Base-by-base conservation (phyloP, 2,329 filamentous ascomycete species). In the Thielaviopsis euricoi region DNA sequence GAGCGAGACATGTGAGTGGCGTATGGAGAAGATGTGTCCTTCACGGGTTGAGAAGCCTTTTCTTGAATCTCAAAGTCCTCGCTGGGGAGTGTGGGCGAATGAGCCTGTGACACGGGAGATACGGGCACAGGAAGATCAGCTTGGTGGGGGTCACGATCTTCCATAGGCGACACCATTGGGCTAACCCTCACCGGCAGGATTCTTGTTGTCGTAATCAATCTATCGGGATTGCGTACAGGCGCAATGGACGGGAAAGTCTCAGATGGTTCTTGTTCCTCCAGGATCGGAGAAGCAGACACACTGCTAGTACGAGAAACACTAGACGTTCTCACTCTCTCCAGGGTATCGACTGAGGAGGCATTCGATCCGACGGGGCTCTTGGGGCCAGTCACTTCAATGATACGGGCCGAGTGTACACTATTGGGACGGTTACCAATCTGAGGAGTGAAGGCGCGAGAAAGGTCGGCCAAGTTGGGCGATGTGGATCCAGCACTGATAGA, bases 361-460 rank as follows among this genome's bases (percentile, higher is more conserved):
- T 75, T 73, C n/a, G 78, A 79, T 49, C 70, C 64, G 15, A 67
- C 67, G 13, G 77, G 76, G 62, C 76, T 80, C 62, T 75, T 76
- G 21, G 76, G 76, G 12, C 71, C 72, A 9, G 73, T 64, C 5
- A 82, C 78, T 40, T 82, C 78, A 25, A 82, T 77, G 40, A 82
- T 70, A n/a, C 79, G 76, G 40, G 77, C 75, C 2, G 79, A 81
- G 61, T 75, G 74, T 19, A 79, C 70, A 62, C 77, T 80, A 2
- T 75, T 63, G 65, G 74, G 63, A 69, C 66, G 62, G 63, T 70
- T 62, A 52, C 50, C 43, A 64, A 70, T 61, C 59, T 70, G 59
- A 71, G 68, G 19, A 71, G 68, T 33, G 68, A 66, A 57, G 64
- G 71, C 61, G 63, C 63, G 74, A 26, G 70, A 71, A 48, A 69